Evolutionary conservation across 2,329 filamentous ascomycete species (phyloP), one percentile per base, ranked within the genome.

Genomic region (Fusarium vanettenii): DNA sequence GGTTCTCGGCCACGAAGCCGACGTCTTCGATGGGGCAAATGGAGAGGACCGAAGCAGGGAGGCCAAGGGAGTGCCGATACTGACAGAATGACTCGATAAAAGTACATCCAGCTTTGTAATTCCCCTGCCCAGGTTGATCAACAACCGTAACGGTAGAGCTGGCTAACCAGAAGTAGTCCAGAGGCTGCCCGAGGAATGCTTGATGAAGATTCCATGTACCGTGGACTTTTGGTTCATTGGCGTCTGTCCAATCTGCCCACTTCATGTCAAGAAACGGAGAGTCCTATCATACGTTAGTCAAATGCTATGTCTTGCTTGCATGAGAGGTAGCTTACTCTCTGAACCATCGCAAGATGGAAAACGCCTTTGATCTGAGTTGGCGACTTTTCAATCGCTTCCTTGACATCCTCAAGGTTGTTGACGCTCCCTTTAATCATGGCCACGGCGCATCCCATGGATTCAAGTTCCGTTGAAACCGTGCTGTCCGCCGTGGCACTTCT

Each of bases 101-200:
- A 1, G 41, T 67, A 25, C 67, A 71, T 3, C 60, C 70, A 1
- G 66, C 27, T 1, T 65, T 62, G 45, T 76, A 76, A 20, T 66
- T 76, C 0, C 45, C 61, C 25, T 76, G 70, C 0, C 71, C 73
- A 6, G 60, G 48, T 6, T 71, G 67, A 3, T 69, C 73, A 0
- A 43, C 61, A 3, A 72, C 18, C 0, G 64, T 64, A 2, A 59
- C 67, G 0, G 14, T 31, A 6, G 72, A 74, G 3, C 72, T 71
- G 1, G 69, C 67, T 5, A 75, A 27, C 27, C 68, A 50, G 68
- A 84, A 86, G 75, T 87, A 84, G 67, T 85, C 83, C 0, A 85
- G 62, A 0, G 59, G 45, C 6, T 71, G 55, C 5, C 10, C 25
- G 0, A 59, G 48, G 0, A 74, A 37, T 1, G 69, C 56, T 6